Percentiles rank a stretch among this genome's conserved stretches.
phyloP scores from a whole-genome alignment of 2,329 filamentous ascomycete genomes.

The Exophiala dermatitidis region DNA sequence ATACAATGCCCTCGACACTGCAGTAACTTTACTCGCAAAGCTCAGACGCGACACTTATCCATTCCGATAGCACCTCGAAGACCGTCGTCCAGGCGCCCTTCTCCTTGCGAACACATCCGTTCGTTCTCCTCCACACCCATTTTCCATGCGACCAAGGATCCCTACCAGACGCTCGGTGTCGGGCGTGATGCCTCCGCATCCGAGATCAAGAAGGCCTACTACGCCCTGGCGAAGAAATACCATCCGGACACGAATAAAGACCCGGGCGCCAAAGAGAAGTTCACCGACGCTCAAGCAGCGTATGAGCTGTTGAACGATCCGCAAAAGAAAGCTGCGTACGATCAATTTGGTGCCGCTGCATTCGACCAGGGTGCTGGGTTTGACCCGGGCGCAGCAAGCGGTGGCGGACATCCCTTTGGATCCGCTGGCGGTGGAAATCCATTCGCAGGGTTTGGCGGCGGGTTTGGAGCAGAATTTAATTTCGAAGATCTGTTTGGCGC shows the following conservation, averaged over 20 bases:
- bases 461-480: slow-evolving; percentile 78
- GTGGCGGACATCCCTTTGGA: slow-evolving; percentile 53
- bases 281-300: slow-evolving; percentile 82
- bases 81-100: slow-evolving; percentile 25
- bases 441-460: slow-evolving; percentile 45
- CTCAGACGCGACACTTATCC: slow-evolving; percentile 35
- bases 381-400: slow-evolving; percentile 60
- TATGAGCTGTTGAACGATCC: slow-evolving; percentile 92
- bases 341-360: slow-evolving; percentile 79
- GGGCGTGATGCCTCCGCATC: slow-evolving; percentile 68
- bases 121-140: slow-evolving; percentile 41
- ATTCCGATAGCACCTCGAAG: slow-evolving; percentile 27
- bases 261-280: slow-evolving; percentile 83
- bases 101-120: slow-evolving; percentile 6
- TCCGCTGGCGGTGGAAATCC: slow-evolving; percentile 44
- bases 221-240: slow-evolving; percentile 92
- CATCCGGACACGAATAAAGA: slow-evolving; percentile 99
- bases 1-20: slow-evolving; percentile 36
- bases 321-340: slow-evolving; percentile 86
- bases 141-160: slow-evolving; percentile 69
- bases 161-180: slow-evolving; percentile 81
- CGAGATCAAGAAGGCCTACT: slow-evolving; percentile 98
- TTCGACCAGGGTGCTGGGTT: slow-evolving; percentile 65
- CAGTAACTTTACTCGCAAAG: slow-evolving; percentile 30
- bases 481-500: slow-evolving; percentile 94